Conservation (phyloP, 441 rosid species). For the Euphorbia celastroides region DNA sequence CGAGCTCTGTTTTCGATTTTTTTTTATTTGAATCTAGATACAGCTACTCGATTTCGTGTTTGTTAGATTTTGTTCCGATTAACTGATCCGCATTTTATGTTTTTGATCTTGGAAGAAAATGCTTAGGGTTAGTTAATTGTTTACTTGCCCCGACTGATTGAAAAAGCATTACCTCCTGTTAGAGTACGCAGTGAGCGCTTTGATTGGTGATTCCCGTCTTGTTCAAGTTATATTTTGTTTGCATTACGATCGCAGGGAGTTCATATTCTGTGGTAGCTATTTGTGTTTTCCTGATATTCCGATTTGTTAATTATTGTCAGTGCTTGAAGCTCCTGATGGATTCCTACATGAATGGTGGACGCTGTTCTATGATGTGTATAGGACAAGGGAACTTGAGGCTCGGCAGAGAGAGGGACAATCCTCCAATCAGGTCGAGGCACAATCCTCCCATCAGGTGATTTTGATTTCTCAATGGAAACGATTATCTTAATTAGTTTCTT, state of each 20-base stretch:
- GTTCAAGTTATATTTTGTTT: neutral
- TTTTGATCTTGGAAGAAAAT: neutral
- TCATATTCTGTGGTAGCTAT: neutral
- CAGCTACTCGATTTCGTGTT: neutral
- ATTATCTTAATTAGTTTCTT: neutral
- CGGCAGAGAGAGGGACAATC: slow-evolving; percentile 20
- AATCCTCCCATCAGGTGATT: slow-evolving; percentile 25
- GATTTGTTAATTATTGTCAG: slow-evolving; percentile 25
- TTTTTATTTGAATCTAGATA: neutral
- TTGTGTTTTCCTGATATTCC: slow-evolving; percentile 6
- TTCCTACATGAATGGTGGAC: slow-evolving; percentile 53
- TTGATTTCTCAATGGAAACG: neutral
- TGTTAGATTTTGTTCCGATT: neutral
- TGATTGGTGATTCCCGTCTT: neutral
- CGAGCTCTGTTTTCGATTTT: neutral
- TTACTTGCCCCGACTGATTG: neutral
- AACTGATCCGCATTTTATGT: neutral
- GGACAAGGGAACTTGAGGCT: slow-evolving; percentile 15
- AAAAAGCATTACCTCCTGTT: neutral
- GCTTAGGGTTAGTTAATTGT: neutral
- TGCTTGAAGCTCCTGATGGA: slow-evolving; percentile 31
- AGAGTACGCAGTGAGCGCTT: neutral
- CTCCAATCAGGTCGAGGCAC: slow-evolving; percentile 21
- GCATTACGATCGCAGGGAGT: neutral
- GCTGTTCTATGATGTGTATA: slow-evolving; percentile 35